Conservation (phyloP, 2,329 filamentous ascomycete genomes). For the Colletotrichum sp. region DNA sequence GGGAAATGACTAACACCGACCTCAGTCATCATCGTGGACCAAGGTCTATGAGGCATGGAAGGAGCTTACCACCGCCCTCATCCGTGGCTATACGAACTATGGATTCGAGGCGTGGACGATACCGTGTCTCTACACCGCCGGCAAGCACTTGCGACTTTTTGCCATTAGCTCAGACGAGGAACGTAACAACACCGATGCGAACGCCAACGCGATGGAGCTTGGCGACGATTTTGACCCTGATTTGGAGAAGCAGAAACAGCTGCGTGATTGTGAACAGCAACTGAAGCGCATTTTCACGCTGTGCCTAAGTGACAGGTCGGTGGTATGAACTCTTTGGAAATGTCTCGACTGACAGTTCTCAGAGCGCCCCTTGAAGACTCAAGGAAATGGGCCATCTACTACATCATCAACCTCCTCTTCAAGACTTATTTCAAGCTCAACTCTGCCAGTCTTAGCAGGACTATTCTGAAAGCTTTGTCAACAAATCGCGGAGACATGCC, state of each 20-base stretch:
- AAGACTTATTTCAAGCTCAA: constrained; percentile 99
- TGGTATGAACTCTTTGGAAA: background rate
- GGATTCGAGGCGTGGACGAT: constrained; percentile 90
- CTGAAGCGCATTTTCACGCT: constrained; percentile 92
- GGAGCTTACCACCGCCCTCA: constrained; percentile 76
- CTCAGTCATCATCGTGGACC: constrained; percentile 66
- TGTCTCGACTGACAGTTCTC: constrained; percentile 24
- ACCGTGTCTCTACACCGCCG: constrained; percentile 85
- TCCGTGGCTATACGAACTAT: constrained; percentile 79
- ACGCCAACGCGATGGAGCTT: constrained; percentile 42
- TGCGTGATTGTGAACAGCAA: constrained; percentile 89
- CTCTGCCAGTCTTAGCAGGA: constrained; percentile 86
- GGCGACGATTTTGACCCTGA: constrained; percentile 85
- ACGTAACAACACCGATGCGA: constrained; percentile 42
- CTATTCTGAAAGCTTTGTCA: constrained; percentile 82
- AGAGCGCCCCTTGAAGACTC: constrained; percentile 87
- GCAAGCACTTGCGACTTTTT: constrained; percentile 85
- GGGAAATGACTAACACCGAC: background rate
- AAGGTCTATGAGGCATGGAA: constrained; percentile 90
- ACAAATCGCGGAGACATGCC: constrained; percentile 84
- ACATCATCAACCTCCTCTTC: constrained; percentile 92
- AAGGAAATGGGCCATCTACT: constrained; percentile 97
- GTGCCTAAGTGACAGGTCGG: constrained; percentile 86
- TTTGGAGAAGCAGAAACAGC: constrained; percentile 77
- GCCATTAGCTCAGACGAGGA: constrained; percentile 90